Evolutionary conservation across 257 asterid species (phyloP).

Genomic region (Thymus quinquecostatus): DNA sequence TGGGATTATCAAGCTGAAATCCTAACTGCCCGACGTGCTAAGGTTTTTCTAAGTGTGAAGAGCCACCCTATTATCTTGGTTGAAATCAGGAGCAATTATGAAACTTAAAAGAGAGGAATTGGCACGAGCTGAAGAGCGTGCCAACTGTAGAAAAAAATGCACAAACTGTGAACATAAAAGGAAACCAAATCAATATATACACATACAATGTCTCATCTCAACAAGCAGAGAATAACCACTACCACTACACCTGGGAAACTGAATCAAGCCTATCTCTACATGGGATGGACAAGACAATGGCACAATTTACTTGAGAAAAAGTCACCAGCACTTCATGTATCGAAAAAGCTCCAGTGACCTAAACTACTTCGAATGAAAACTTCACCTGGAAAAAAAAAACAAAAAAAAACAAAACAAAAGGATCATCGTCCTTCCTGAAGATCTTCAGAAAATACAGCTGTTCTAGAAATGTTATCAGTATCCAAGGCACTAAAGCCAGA

Average conservation of each 20-base stretch:
- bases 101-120: neutral
- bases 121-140: neutral
- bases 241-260: constrained; percentile 34
- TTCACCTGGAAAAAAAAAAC: neutral
- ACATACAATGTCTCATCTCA: constrained; percentile 57
- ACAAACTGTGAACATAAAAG: neutral
- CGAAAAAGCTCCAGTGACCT: constrained; percentile 7
- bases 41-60: too few relatives aligned
- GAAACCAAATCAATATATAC: constrained; percentile 26
- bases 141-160: neutral
- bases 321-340: neutral
- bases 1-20: too few relatives aligned
- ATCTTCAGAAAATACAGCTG: constrained; percentile 86
- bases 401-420: neutral
- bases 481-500: constrained; percentile 79
- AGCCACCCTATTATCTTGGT: too few relatives aligned
- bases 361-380: constrained; percentile 13
- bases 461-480: constrained; percentile 61
- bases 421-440: constrained; percentile 89
- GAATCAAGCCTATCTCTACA: constrained; percentile 47
- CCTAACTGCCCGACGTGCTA: too few relatives aligned
- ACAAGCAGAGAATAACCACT: constrained; percentile 48
- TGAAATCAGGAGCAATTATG: too few relatives aligned
- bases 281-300: constrained; percentile 32
- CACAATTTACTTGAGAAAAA: constrained; percentile 11